Evolutionary conservation across 2,329 filamentous ascomycete genomes (phyloP).

Genomic region (Cladosporium cucumerinum): DNA sequence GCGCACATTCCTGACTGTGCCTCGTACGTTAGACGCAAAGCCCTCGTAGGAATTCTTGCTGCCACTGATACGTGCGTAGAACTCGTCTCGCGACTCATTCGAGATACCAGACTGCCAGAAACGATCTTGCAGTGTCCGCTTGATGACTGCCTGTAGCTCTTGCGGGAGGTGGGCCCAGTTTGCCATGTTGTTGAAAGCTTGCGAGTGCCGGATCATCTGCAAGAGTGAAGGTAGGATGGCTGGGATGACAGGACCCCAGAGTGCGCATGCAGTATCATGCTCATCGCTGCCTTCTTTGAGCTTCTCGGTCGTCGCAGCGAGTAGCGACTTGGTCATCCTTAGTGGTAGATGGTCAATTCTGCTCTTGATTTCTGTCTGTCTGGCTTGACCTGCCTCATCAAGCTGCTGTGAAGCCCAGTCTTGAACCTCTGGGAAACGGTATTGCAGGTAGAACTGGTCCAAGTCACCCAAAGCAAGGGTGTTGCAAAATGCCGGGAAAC

Average conservation of each 20-base stretch:
- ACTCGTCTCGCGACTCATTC: slow-evolving; percentile 90
- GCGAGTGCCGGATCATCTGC: slow-evolving; percentile 81
- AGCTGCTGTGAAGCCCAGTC: slow-evolving; percentile 81
- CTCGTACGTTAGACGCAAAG: slow-evolving; percentile 87
- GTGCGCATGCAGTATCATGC: slow-evolving; percentile 69
- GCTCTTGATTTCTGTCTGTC: slow-evolving; percentile 76
- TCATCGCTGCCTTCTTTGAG: slow-evolving; percentile 69
- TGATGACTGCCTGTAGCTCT: slow-evolving; percentile 74
- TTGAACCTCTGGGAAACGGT: slow-evolving; percentile 68
- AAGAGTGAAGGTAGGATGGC: slow-evolving; percentile 81
- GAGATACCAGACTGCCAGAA: slow-evolving; percentile 99
- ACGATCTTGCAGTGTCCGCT: slow-evolving; percentile 81
- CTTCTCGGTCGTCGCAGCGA: slow-evolving; percentile 90
- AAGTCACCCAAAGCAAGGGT: slow-evolving; percentile 77
- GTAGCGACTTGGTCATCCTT: slow-evolving; percentile 81
- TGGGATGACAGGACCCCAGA: slow-evolving; percentile 86
- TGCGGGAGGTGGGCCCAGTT: slow-evolving; percentile 76
- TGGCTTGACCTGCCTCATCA: slow-evolving; percentile 71
- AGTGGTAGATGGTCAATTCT: slow-evolving; percentile 73
- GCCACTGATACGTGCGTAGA: slow-evolving; percentile 85
- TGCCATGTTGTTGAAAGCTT: slow-evolving; percentile 81
- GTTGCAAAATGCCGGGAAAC: slow-evolving; percentile 74
- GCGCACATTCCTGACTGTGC: slow-evolving; percentile 81
- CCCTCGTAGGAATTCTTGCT: slow-evolving; percentile 90
- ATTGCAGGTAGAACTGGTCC: slow-evolving; percentile 71